These are phyloP conservation scores for Diplodia mutila DNA, from an alignment of 2,329 filamentous ascomycete genomes.

Conservation along the genomic window DNA sequence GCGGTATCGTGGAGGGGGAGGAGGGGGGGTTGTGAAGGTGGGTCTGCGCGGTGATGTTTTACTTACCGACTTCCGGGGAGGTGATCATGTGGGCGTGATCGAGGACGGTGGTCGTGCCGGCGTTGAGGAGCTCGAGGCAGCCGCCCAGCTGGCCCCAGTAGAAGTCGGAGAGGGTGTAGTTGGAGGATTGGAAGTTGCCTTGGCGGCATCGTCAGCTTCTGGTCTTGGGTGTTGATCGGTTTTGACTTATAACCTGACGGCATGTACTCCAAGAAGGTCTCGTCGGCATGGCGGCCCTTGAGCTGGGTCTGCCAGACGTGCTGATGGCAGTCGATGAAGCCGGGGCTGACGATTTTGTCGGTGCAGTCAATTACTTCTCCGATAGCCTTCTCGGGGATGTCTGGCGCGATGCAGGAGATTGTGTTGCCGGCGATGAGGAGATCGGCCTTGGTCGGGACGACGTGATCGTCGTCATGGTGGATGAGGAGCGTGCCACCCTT, in stretches of 20 bases:
- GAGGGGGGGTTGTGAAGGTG: slow-evolving; percentile 28
- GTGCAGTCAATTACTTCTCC: slow-evolving; percentile 53
- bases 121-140: slow-evolving; percentile 56
- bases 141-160: slow-evolving; percentile 42
- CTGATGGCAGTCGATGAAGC: slow-evolving; percentile 62
- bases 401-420: slow-evolving; percentile 39
- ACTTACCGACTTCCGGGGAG: slow-evolving; percentile 36
- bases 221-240: rapidly evolving
- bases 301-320: slow-evolving; percentile 57
- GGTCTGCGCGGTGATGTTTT: slow-evolving; percentile 29
- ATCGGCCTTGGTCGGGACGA: slow-evolving; percentile 38
- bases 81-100: slow-evolving; percentile 54
- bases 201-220: neutral
- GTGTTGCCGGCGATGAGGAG: slow-evolving; percentile 40
- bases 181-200: slow-evolving; percentile 45
- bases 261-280: slow-evolving; percentile 51
- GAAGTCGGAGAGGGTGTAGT: slow-evolving; percentile 27
- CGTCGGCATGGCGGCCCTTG: slow-evolving; percentile 58
- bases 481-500: slow-evolving; percentile 43
- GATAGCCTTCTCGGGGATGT: slow-evolving; percentile 36
- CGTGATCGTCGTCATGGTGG: slow-evolving; percentile 38
- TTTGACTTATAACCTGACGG: slow-evolving; percentile 38
- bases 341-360: slow-evolving; percentile 58
- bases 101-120: slow-evolving; percentile 57
- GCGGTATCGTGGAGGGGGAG: no score